A percentile compares a stretch with the other conserved stretches of the same genome.
phyloP scores from a whole-genome alignment of 768 basidiomycete species.

The Cantharellus cinnabarinus region DNA sequence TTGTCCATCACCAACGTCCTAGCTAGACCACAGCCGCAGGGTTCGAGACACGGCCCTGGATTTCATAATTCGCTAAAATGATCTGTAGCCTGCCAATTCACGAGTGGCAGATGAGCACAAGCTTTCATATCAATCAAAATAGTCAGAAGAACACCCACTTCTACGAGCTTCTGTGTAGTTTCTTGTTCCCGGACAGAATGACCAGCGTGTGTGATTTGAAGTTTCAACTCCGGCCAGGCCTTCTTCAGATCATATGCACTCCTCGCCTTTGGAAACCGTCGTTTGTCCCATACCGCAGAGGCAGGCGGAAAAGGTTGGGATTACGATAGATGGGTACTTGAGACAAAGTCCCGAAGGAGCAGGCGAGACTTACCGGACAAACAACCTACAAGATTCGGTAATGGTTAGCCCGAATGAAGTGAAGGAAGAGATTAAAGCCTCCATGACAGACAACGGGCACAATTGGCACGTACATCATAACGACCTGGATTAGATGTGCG shows the following conservation, averaged over 20 bases:
- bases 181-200: constrained; percentile 65
- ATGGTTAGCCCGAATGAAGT: not conserved
- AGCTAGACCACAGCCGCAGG: no score
- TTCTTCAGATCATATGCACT: constrained; percentile 70
- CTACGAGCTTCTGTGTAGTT: constrained; percentile 45
- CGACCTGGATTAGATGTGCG: not conserved
- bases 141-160: constrained; percentile 23
- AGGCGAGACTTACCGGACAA: not conserved
- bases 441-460: not conserved
- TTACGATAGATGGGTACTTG: constrained; percentile 29
- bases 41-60: no score
- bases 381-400: not conserved
- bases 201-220: constrained; percentile 69
- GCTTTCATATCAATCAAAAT: no score
- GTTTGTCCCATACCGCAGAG: no score
- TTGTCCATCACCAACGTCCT: no score
- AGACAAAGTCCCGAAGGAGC: not conserved
- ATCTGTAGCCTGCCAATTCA: no score
- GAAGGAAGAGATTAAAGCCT: not conserved
- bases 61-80: no score
- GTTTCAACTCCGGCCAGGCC: constrained; percentile 56
- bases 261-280: constrained; percentile 33
- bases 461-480: not conserved
- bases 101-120: no score
- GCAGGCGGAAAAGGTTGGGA: constrained; percentile 46